Base-by-base conservation (phyloP, 2,329 filamentous ascomycete species). In the Didymosphaeria variabile region DNA sequence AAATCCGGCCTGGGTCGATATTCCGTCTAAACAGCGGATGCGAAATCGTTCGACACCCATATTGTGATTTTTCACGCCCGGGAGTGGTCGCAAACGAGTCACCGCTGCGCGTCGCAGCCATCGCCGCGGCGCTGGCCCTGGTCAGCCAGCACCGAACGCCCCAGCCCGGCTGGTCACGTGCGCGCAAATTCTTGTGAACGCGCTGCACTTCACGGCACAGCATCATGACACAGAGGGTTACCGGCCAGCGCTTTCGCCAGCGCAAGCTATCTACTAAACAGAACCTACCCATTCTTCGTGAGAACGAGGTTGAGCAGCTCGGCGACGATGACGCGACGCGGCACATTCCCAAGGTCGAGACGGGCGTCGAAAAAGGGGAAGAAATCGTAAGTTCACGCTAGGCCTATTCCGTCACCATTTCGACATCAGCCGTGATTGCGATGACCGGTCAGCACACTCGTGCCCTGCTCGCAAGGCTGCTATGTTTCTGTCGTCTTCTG, bases 281-380 rank as follows among this genome's bases (percentile, higher is more conserved):
- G 78, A 89, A 89, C 72, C 89, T 97, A 76, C 90, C 90, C 62
- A 90, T 99, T 72, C 87, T 97, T 75, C 88, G 91, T 79, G 94
- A 98, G 82, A 87, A 93, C 80, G 92, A 98, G 77, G 91, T 98
- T 81, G 93, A 97, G 77, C 86, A 90, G 76, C 87, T 85, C 74
- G 88, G 93, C 80, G 97, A 97, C 80, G 92, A 97, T 81, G 88
- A 90, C 68, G 88, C 91, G 73, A 89, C 94, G 77, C 91, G 91
- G 71, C 90, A 91, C 78, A 92, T 87, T 84, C 88, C 85, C 82
- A 92, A 90, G 75, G 93, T 97, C 77, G 93, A 95, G 77, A 97
- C 94, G 69, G 95, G 95, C 81, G 95, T 99, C 72, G 95, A 99
- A 81, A 94, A 97, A 79, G 92, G 90, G 67, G 95, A 99, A 82